These are phyloP conservation scores for Flaveria robusta DNA, from an alignment of 129 eudicot genomes.

Conservation along the genomic window DNA sequence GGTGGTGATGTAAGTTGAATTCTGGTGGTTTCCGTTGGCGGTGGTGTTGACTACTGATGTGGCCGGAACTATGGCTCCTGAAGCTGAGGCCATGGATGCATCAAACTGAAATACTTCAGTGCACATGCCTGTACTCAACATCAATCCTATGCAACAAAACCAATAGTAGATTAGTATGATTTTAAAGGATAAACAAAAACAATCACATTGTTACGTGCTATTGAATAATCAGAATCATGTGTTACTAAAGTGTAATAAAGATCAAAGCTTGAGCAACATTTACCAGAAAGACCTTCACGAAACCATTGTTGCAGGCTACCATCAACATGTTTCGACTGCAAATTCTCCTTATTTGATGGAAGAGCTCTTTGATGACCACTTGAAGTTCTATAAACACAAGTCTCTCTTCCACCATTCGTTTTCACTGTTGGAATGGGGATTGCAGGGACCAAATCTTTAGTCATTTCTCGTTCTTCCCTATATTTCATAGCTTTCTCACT, in stretches of 20 bases:
- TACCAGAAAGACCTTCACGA: slow-evolving; percentile 97
- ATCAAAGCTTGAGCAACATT: slow-evolving; percentile 21
- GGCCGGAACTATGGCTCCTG: slow-evolving; percentile 77
- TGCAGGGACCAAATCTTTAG: slow-evolving; percentile 50
- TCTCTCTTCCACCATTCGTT: slow-evolving; percentile 49
- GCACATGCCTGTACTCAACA: slow-evolving; percentile 93
- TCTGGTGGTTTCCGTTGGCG: slow-evolving; percentile 37
- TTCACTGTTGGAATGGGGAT: slow-evolving; percentile 46
- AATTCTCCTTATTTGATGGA: slow-evolving; percentile 54
- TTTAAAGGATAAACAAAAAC: neutral
- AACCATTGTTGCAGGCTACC: slow-evolving; percentile 89
- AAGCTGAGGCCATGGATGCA: slow-evolving; percentile 51
- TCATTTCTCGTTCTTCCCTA: slow-evolving; percentile 36
- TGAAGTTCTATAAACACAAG: slow-evolving; percentile 49
- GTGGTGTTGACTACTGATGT: slow-evolving; percentile 53
- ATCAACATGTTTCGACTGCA: slow-evolving; percentile 55
- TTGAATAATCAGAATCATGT: neutral
- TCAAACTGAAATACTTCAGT: slow-evolving; percentile 97
- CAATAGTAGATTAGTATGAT: neutral
- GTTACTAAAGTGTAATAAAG: neutral
- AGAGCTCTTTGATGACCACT: slow-evolving; percentile 58
- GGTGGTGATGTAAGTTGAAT: slow-evolving; percentile 55
- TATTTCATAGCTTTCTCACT: slow-evolving; percentile 84
- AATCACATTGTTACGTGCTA: neutral
- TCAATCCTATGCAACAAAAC: slow-evolving; percentile 65